These are phyloP conservation scores for Cordyceps tenuipes DNA, from an alignment of 2,329 filamentous ascomycete genomes.

Conservation along the genomic window DNA sequence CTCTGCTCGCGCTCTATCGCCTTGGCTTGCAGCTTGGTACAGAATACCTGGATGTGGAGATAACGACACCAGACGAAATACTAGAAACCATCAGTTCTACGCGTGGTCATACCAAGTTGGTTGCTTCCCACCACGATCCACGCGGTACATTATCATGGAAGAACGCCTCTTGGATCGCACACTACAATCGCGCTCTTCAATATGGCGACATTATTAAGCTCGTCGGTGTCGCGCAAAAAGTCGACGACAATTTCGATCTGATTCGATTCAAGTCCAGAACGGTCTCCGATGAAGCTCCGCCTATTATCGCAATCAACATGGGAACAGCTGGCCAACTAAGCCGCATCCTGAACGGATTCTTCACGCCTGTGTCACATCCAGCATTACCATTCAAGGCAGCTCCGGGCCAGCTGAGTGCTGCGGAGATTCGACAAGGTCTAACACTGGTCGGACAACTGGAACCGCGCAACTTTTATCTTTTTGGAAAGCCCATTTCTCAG, in stretches of 20 bases:
- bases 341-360: slow-evolving; percentile 81
- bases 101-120: slow-evolving; percentile 71
- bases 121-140: slow-evolving; percentile 93
- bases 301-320: slow-evolving; percentile 95
- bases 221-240: slow-evolving; percentile 65
- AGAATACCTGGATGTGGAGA: slow-evolving; percentile 90
- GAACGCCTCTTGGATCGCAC: slow-evolving; percentile 84
- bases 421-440: slow-evolving; percentile 74
- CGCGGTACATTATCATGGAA: slow-evolving; percentile 72
- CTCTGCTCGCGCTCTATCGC: slow-evolving; percentile 66
- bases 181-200: slow-evolving; percentile 83
- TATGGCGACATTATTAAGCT: slow-evolving; percentile 93
- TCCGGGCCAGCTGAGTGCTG: slow-evolving; percentile 83
- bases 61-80: slow-evolving; percentile 72
- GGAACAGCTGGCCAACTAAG: slow-evolving; percentile 79
- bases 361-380: slow-evolving; percentile 90
- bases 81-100: slow-evolving; percentile 58
- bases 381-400: slow-evolving; percentile 86
- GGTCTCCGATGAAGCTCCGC: slow-evolving; percentile 62
- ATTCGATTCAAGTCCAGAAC: slow-evolving; percentile 74
- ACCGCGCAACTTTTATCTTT: slow-evolving; percentile 71
- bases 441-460: slow-evolving; percentile 72
- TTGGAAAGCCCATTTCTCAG: slow-evolving; percentile 74
- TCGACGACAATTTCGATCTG: slow-evolving; percentile 83
- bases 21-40: slow-evolving; percentile 74